phyloP scores from a whole-genome alignment of 1,284 basidiomycete genomes.

The Schizophyllum amplum region DNA sequence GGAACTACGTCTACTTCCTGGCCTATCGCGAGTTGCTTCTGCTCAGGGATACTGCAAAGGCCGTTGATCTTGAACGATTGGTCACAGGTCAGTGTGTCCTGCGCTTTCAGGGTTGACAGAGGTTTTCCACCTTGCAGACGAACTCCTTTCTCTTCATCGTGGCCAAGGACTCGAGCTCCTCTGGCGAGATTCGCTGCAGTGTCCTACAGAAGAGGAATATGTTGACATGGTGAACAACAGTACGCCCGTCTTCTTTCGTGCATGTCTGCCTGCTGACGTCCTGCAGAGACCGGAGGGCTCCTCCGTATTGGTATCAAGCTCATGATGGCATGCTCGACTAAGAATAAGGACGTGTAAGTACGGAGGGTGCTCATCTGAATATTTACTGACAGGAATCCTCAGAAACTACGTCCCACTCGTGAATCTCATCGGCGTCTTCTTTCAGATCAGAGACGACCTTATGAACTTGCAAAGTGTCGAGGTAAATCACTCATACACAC shows the following conservation, averaged over 20 bases:
- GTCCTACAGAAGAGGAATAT: conserved; percentile 94
- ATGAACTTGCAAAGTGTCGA: conserved; percentile 88
- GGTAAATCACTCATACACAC: conserved; percentile 29
- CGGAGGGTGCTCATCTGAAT: not conserved
- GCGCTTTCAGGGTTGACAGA: not conserved
- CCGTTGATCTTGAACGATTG: conserved; percentile 48
- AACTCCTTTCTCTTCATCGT: conserved; percentile 85
- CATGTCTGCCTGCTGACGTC: not conserved
- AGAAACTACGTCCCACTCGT: conserved; percentile 89
- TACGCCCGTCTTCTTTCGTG: conserved; percentile 31
- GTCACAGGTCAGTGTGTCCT: conserved; percentile 46
- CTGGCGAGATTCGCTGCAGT: conserved; percentile 88
- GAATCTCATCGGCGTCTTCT: conserved; percentile 89
- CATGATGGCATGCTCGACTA: conserved; percentile 85
- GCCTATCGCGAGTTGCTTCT: conserved; percentile 59
- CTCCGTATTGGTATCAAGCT: conserved; percentile 90
- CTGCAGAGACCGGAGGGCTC: conserved; percentile 89
- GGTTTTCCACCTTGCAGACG: conserved; percentile 38
- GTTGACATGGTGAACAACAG: conserved; percentile 95
- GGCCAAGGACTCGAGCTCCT: conserved; percentile 94
- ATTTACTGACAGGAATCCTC: conserved; percentile 2
- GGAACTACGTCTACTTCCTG: conserved; percentile 94
- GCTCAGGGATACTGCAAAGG: conserved; percentile 17
- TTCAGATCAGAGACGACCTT: conserved; percentile 97
- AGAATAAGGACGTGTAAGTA: conserved; percentile 52